Conservation (phyloP, 2,329 filamentous ascomycete species). For the Ceratocystis papillata region DNA sequence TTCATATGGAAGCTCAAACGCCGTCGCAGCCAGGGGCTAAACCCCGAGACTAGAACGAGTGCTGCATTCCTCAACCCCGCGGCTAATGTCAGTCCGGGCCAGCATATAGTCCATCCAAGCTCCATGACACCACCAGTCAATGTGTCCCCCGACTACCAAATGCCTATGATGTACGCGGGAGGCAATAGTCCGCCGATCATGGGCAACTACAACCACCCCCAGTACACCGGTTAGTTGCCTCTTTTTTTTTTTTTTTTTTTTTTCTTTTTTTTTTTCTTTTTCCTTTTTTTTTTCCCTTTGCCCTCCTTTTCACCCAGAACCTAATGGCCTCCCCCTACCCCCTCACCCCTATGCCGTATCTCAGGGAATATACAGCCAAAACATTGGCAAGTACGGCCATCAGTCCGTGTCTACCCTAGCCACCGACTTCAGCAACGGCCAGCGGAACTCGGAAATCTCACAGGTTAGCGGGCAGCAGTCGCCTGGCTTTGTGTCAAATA, state of each 20-base stretch:
- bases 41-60: background rate
- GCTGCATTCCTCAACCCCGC: background rate
- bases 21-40: background rate
- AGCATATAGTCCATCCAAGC: background rate
- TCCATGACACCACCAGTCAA: background rate
- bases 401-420: background rate
- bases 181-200: background rate
- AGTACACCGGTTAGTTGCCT: background rate
- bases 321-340: background rate
- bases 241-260: background rate
- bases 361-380: background rate
- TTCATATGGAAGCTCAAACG: background rate
- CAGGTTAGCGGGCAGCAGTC: conserved; percentile 4
- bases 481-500: conserved; percentile 4
- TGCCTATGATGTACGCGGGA: background rate
- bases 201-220: background rate
- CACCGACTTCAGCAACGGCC: background rate
- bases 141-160: background rate
- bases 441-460: conserved; percentile 5
- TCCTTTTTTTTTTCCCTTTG: too few relatives aligned
- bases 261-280: background rate
- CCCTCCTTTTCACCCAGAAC: too few relatives aligned
- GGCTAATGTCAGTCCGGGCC: background rate
- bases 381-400: background rate
- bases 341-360: background rate